Conservation (phyloP, 2,329 filamentous ascomycete genomes). For the Trichophyton simii region DNA sequence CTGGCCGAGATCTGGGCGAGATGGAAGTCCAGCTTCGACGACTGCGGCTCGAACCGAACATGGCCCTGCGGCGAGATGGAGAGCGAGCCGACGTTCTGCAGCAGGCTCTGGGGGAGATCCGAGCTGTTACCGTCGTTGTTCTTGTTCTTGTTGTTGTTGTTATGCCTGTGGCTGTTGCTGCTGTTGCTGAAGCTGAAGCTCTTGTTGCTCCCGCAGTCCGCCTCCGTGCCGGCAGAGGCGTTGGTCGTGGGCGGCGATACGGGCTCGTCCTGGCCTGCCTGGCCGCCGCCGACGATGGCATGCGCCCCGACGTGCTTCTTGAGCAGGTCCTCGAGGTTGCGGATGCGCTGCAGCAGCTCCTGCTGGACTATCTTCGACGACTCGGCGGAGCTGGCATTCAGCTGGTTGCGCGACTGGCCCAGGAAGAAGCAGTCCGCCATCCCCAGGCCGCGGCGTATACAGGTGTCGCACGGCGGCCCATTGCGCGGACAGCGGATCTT, state of each 20-base stretch:
- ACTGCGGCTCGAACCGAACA: slow-evolving; percentile 26
- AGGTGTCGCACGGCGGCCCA: slow-evolving; percentile 29
- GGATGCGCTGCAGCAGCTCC: slow-evolving; percentile 24
- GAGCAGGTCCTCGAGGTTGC: slow-evolving; percentile 25
- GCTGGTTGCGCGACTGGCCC: slow-evolving; percentile 18
- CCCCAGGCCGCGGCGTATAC: slow-evolving; percentile 27
- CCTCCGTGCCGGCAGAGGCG: slow-evolving; percentile 20
- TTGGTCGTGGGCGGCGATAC: slow-evolving; percentile 19
- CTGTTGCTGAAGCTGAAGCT: not conserved
- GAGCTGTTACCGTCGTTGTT: not conserved
- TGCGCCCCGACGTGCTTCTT: slow-evolving; percentile 23
- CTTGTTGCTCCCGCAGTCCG: slow-evolving; percentile 10
- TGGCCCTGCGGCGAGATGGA: slow-evolving; percentile 24
- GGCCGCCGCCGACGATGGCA: slow-evolving; percentile 7
- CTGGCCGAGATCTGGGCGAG: slow-evolving; percentile 18
- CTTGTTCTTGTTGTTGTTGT: not conserved
- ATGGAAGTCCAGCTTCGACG: slow-evolving; percentile 23
- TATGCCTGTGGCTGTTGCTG: not conserved
- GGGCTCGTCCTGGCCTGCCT: slow-evolving; percentile 14
- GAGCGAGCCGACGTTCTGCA: slow-evolving; percentile 21
- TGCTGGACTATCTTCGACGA: slow-evolving; percentile 18
- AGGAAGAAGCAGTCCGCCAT: slow-evolving; percentile 28
- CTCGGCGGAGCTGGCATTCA: slow-evolving; percentile 17
- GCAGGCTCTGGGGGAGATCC: slow-evolving; percentile 7
- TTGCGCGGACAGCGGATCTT: slow-evolving; percentile 32